These are phyloP conservation scores for Verbena officinalis DNA, from an alignment of 257 asterid species.

Conservation along the genomic window DNA sequence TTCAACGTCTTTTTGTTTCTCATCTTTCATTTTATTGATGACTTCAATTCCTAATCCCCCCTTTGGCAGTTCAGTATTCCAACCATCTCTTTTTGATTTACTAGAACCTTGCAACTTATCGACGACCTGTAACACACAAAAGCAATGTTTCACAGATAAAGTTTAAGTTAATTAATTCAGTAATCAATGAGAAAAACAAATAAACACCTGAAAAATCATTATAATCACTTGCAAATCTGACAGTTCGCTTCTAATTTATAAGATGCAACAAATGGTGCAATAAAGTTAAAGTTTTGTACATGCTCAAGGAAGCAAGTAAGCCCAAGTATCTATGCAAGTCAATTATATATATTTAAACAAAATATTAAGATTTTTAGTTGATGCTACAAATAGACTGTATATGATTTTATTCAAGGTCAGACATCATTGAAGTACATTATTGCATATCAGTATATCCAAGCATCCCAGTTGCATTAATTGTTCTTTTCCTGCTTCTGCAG, in stretches of 20 bases:
- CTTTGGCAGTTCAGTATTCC: conserved; percentile 80
- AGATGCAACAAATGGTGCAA: conserved; percentile 3
- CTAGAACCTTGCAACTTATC: conserved; percentile 84
- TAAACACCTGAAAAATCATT: neutral
- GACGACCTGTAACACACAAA: conserved; percentile 63
- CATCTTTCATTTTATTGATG: conserved; percentile 69
- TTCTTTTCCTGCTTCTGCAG: conserved; percentile 13
- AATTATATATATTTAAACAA: neutral
- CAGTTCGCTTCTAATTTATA: neutral
- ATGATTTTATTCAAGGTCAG: neutral
- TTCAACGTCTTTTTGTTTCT: conserved; percentile 75
- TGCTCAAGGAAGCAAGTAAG: neutral
- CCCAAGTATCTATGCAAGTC: neutral
- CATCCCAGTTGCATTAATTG: conserved; percentile 15
- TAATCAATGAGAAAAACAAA: neutral
- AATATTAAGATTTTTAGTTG: too few relatives aligned
- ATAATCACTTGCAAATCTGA: neutral
- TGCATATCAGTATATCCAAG: conserved; percentile 6
- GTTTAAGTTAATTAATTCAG: conserved; percentile 1
- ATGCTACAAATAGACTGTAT: neutral
- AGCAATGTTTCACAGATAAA: conserved; percentile 13
- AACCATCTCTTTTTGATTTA: conserved; percentile 81
- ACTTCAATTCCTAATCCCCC: conserved; percentile 75
- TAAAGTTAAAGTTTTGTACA: neutral
- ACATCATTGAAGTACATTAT: conserved; percentile 7